A percentile compares a stretch with the other conserved stretches of the same genome.
These are phyloP conservation scores for Brassica nigra DNA, from an alignment of 345 rosid species.

Conservation along the genomic window DNA sequence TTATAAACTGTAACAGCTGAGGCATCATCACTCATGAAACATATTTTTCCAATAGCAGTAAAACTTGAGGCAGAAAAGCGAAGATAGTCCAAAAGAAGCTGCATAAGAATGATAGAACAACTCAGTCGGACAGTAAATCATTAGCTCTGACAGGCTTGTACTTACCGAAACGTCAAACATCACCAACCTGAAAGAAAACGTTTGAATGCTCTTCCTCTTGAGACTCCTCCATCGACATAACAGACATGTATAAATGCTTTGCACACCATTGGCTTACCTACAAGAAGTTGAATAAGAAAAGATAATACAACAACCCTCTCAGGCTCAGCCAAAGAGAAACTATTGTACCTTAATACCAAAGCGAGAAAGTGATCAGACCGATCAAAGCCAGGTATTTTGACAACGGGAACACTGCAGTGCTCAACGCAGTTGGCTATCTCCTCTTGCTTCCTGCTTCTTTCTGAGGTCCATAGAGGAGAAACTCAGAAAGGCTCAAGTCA, in stretches of 20 bases:
- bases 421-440: no score
- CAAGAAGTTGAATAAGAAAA: background rate
- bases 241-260: slow-evolving; percentile 81
- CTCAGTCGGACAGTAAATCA: background rate
- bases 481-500: no score
- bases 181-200: slow-evolving; percentile 62
- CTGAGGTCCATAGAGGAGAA: no score
- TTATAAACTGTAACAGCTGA: no score
- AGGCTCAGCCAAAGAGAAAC: no score
- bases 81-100: slow-evolving; percentile 72
- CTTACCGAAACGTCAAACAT: background rate
- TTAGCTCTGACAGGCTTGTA: background rate
- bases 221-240: slow-evolving; percentile 71
- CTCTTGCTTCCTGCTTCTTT: no score
- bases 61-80: slow-evolving; percentile 58
- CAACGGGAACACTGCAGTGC: no score
- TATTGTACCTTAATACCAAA: no score
- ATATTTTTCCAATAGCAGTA: slow-evolving; percentile 51
- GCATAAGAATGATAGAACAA: slow-evolving; percentile 44
- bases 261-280: slow-evolving; percentile 84
- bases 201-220: slow-evolving; percentile 81
- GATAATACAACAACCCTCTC: no score
- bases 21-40: no score
- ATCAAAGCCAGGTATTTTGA: no score
- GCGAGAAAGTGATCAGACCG: no score